Conservation (phyloP, 345 rosid species). For the Ricinus communis region DNA sequence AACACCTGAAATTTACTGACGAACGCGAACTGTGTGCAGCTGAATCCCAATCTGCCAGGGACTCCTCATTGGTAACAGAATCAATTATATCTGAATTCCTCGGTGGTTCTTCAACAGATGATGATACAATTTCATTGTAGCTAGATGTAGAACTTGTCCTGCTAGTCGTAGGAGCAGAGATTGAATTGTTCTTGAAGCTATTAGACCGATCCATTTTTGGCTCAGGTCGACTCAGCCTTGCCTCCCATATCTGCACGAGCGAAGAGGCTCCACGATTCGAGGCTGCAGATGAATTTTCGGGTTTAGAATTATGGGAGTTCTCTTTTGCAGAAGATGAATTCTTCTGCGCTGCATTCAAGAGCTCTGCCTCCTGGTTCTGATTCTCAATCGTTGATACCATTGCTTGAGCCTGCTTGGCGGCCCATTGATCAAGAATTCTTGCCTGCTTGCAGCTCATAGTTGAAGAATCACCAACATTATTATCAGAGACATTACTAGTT, state of each 20-base stretch:
- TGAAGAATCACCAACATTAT: constrained; percentile 12
- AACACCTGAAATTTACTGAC: not conserved
- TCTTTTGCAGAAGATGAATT: constrained; percentile 9
- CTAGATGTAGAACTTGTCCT: constrained; percentile 23
- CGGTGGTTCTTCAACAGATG: constrained; percentile 12
- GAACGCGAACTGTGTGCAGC: constrained; percentile 21
- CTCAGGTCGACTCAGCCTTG: constrained; percentile 32
- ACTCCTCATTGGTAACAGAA: constrained; percentile 21
- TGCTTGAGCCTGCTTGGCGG: constrained; percentile 42
- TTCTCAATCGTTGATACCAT: constrained; percentile 36
- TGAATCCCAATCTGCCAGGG: constrained; percentile 35
- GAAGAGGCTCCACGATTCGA: constrained; percentile 64
- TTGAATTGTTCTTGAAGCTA: constrained; percentile 19
- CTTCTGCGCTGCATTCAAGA: constrained; percentile 13
- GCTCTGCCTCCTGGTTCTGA: constrained; percentile 35
- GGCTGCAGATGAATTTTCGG: constrained; percentile 3
- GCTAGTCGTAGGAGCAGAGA: constrained; percentile 14
- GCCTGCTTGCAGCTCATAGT: constrained; percentile 23
- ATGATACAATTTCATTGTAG: constrained; percentile 17
- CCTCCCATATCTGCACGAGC: constrained; percentile 92
- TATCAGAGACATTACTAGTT: not conserved
- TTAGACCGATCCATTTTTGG: constrained; percentile 35
- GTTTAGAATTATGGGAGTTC: constrained; percentile 5
- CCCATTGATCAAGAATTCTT: constrained; percentile 42
- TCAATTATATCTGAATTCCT: constrained; percentile 22